These are phyloP conservation scores for Fusarium austroafricanum DNA, from an alignment of 2,329 filamentous ascomycete genomes.

Conservation along the genomic window DNA sequence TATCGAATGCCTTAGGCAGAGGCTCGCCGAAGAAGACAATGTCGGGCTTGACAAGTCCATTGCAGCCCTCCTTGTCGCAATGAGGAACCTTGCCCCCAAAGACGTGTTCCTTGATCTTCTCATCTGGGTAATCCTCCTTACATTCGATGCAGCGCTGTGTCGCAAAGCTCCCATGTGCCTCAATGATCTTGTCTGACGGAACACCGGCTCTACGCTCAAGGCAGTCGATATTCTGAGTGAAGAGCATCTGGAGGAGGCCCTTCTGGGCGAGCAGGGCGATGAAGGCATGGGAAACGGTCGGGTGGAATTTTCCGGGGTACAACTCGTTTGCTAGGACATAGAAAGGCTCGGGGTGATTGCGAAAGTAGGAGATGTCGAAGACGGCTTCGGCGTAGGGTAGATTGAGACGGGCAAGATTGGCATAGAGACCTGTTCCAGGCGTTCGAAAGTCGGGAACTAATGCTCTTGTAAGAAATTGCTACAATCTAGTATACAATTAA, in stretches of 20 bases:
- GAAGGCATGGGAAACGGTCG: conserved; percentile 91
- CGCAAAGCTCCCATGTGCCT: conserved; percentile 96
- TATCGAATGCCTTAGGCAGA: conserved; percentile 57
- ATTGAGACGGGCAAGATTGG: conserved; percentile 87
- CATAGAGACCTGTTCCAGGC: conserved; percentile 91
- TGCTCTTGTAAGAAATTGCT: conserved; percentile 11
- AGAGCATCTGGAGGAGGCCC: conserved; percentile 82
- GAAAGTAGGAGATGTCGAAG: conserved; percentile 93
- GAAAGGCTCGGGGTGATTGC: conserved; percentile 85
- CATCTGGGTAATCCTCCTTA: conserved; percentile 75
- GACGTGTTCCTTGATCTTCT: conserved; percentile 78
- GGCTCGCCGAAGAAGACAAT: conserved; percentile 94
- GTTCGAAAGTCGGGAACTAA: conserved; percentile 94
- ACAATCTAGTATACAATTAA: neutral
- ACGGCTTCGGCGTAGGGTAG: conserved; percentile 92
- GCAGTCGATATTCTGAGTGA: conserved; percentile 98
- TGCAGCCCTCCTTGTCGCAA: conserved; percentile 72
- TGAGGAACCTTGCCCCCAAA: conserved; percentile 74
- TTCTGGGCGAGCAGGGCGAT: conserved; percentile 84
- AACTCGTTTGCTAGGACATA: conserved; percentile 92
- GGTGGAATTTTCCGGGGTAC: conserved; percentile 88
- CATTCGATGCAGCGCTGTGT: conserved; percentile 93
- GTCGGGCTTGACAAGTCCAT: conserved; percentile 88
- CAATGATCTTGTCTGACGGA: conserved; percentile 82
- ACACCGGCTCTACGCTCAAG: conserved; percentile 90